Conservation (phyloP, 768 basidiomycete species). For the Podaxis sp. region DNA sequence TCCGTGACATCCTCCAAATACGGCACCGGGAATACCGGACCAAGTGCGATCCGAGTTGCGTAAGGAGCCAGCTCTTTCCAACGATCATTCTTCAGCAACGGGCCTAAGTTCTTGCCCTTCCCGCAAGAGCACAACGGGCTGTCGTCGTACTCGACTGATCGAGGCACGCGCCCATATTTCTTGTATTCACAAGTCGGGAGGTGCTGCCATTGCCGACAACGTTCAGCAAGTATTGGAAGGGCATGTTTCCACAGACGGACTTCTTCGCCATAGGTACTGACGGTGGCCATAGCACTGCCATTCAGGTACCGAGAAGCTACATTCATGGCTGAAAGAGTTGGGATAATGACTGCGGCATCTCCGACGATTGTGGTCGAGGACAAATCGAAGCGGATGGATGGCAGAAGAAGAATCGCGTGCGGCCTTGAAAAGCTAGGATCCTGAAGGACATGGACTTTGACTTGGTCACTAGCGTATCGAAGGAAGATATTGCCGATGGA, state of each 20-base stretch:
- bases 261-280: slow-evolving; percentile 32
- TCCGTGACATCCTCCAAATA: slow-evolving; percentile 37
- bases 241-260: slow-evolving; percentile 49
- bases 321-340: slow-evolving; percentile 23
- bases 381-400: slow-evolving; percentile 45
- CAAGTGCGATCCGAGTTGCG: slow-evolving; percentile 49
- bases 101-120: slow-evolving; percentile 43
- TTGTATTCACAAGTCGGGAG: slow-evolving; percentile 47
- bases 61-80: slow-evolving; percentile 44
- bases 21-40: slow-evolving; percentile 53
- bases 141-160: slow-evolving; percentile 33
- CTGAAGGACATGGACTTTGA: background rate
- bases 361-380: slow-evolving; percentile 49
- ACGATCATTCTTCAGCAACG: slow-evolving; percentile 28
- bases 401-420: slow-evolving; percentile 47
- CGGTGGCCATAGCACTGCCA: slow-evolving; percentile 10
- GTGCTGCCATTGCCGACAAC: slow-evolving; percentile 56
- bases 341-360: slow-evolving; percentile 47
- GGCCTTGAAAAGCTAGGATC: background rate
- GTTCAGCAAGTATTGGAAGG: slow-evolving; percentile 50
- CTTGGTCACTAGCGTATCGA: slow-evolving; percentile 8
- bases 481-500: slow-evolving; percentile 22
- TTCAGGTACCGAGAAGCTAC: slow-evolving; percentile 18
- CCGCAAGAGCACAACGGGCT: slow-evolving; percentile 56
- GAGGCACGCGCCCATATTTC: slow-evolving; percentile 32